phyloP scores from a whole-genome alignment of 441 rosid genomes.

The Eruca vesicaria region DNA sequence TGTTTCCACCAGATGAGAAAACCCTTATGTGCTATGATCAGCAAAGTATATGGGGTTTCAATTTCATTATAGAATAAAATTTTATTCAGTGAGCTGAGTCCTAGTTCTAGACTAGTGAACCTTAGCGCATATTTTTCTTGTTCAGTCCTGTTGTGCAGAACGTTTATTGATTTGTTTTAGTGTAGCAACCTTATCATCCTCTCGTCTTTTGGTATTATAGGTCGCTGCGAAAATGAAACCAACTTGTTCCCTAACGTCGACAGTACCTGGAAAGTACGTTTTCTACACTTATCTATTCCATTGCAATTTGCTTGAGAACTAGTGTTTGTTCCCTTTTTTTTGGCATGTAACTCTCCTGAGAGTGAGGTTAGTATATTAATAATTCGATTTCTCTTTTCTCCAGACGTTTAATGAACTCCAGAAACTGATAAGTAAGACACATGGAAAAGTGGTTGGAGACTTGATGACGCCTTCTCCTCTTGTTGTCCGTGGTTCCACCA shows the following conservation, averaged over 20 bases:
- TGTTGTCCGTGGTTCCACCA: slow-evolving; percentile 66
- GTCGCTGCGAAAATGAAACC: slow-evolving; percentile 54
- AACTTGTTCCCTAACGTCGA: slow-evolving; percentile 75
- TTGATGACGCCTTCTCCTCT: slow-evolving; percentile 91
- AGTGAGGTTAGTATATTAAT: slow-evolving; percentile 23
- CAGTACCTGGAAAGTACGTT: slow-evolving; percentile 83
- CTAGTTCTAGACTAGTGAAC: not conserved
- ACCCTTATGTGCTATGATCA: not conserved
- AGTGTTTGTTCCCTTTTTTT: slow-evolving; percentile 1
- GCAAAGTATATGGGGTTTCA: not conserved
- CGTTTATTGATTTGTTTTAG: not conserved
- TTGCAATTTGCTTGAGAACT: not conserved
- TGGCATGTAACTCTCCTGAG: not conserved
- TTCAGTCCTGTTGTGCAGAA: too few species aligned
- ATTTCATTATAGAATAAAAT: not conserved
- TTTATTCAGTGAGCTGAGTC: not conserved
- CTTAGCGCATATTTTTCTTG: not conserved
- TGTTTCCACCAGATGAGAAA: not conserved
- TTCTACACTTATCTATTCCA: not conserved
- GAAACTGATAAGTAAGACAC: slow-evolving; percentile 66
- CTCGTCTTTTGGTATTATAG: slow-evolving; percentile 39
- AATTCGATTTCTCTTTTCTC: not conserved
- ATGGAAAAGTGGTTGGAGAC: slow-evolving; percentile 86
- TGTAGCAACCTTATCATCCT: slow-evolving; percentile 13
- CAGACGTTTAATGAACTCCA: slow-evolving; percentile 84